These are phyloP conservation scores for Carpinus fangiana DNA, from an alignment of 306 rosid genomes.

Conservation along the genomic window DNA sequence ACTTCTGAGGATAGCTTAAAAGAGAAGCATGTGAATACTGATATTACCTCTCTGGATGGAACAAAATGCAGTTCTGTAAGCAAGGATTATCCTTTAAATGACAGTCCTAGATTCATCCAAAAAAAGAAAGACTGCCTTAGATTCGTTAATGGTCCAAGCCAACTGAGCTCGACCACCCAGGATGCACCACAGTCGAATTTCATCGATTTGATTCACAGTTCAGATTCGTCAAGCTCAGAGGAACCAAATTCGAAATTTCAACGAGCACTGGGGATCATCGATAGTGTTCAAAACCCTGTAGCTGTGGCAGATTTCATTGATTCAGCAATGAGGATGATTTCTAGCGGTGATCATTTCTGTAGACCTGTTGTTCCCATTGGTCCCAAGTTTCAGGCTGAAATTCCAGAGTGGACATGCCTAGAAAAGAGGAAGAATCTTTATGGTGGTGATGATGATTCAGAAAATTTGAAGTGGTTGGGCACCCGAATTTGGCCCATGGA, in stretches of 20 bases:
- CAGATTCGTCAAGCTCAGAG: constrained; percentile 1
- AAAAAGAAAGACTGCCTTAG: neutral
- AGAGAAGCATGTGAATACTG: neutral
- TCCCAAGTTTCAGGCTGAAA: constrained; percentile 47
- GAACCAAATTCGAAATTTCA: constrained; percentile 1
- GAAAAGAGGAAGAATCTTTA: neutral
- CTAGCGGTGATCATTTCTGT: neutral
- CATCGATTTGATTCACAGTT: neutral
- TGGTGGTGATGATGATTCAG: constrained; percentile 17
- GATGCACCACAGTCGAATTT: neutral
- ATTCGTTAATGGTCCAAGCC: constrained; percentile 21
- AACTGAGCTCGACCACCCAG: neutral
- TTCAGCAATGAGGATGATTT: neutral
- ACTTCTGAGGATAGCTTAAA: constrained; percentile 10
- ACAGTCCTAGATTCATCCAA: neutral
- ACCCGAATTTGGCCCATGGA: constrained; percentile 28
- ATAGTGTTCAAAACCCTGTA: constrained; percentile 13
- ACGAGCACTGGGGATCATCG: constrained; percentile 5
- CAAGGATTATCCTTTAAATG: neutral
- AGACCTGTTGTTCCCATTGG: constrained; percentile 43
- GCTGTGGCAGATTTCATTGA: constrained; percentile 7
- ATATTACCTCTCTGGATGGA: constrained; percentile 13
- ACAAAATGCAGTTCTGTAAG: constrained; percentile 1
- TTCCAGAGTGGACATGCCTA: constrained; percentile 35
- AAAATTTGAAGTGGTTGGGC: constrained; percentile 36